Percentiles rank a stretch among this genome's conserved stretches.
Conservation (phyloP, 108 stramenopile species). For the Hondaea fermentalgiana region DNA sequence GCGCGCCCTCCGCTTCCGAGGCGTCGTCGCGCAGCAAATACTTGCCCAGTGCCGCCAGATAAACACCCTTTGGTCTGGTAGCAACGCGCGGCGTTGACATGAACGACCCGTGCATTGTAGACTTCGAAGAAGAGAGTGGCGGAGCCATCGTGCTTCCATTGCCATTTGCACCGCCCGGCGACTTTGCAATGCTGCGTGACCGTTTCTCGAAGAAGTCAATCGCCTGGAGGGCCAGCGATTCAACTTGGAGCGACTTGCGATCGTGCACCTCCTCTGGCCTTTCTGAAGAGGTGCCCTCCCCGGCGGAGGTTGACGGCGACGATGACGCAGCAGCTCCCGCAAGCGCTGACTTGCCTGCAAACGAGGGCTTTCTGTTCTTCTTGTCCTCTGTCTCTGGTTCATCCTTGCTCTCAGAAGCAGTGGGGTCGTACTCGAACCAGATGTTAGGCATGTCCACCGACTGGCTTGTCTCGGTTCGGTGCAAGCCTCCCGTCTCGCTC, state of each 20-base stretch:
- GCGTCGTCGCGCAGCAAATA: conserved; percentile 35
- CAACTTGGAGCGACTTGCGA: neutral
- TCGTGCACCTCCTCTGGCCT: neutral
- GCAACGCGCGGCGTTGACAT: conserved; percentile 49
- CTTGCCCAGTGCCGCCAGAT: conserved; percentile 62
- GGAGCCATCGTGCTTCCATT: no score
- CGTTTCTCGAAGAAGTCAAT: neutral
- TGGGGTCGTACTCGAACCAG: neutral
- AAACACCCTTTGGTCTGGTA: conserved; percentile 60
- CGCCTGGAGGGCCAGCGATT: neutral
- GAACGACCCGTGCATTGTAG: conserved; percentile 51
- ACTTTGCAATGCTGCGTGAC: no score
- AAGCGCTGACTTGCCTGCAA: neutral
- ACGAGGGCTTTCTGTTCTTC: neutral
- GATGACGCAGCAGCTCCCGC: neutral
- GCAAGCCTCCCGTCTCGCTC: neutral
- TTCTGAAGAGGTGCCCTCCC: neutral
- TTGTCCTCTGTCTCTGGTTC: neutral
- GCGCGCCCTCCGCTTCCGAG: conserved; percentile 21
- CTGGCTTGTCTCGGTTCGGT: neutral
- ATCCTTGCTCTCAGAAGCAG: neutral
- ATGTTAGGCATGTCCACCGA: neutral
- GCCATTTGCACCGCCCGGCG: no score
- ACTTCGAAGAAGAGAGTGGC: conserved; percentile 26
- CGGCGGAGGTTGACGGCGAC: neutral